Evolutionary conservation across 1,284 basidiomycete genomes (phyloP).

Genomic region (Schizopora paradoxa): DNA sequence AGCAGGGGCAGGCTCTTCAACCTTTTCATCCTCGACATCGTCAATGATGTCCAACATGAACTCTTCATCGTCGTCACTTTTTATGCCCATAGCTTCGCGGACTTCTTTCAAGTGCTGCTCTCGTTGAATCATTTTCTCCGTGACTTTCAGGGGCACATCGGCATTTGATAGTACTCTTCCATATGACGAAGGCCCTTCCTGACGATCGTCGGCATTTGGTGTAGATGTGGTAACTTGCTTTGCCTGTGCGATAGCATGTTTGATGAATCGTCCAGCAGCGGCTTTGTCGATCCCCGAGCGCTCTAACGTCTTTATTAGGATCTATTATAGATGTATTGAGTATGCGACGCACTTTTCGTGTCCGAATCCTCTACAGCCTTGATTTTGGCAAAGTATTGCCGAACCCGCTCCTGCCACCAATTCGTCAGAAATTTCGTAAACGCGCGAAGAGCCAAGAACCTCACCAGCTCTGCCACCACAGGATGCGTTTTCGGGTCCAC

Average conservation of each 20-base stretch:
- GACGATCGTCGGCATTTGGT: slow-evolving; percentile 22
- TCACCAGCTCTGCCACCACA: slow-evolving; percentile 66
- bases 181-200: slow-evolving; percentile 22
- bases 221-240: slow-evolving; percentile 28
- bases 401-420: slow-evolving; percentile 56
- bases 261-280: slow-evolving; percentile 77
- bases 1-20: slow-evolving; percentile 25
- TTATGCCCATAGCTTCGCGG: slow-evolving; percentile 36
- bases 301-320: too few relatives aligned
- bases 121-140: slow-evolving; percentile 63
- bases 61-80: slow-evolving; percentile 32
- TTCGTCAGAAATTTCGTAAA: neutral
- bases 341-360: slow-evolving; percentile 43
- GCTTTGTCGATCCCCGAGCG: slow-evolving; percentile 65
- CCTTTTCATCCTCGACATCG: slow-evolving; percentile 41
- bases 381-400: slow-evolving; percentile 77
- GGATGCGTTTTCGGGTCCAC: slow-evolving; percentile 74
- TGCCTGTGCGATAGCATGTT: slow-evolving; percentile 71
- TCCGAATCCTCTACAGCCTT: slow-evolving; percentile 63
- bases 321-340: neutral
- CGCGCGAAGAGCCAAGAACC: slow-evolving; percentile 16
- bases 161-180: slow-evolving; percentile 20
- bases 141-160: slow-evolving; percentile 49
- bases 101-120: slow-evolving; percentile 52
- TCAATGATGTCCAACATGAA: slow-evolving; percentile 32